phyloP scores from a whole-genome alignment of 2,329 filamentous ascomycete genomes.

The Fusarium sp. region DNA sequence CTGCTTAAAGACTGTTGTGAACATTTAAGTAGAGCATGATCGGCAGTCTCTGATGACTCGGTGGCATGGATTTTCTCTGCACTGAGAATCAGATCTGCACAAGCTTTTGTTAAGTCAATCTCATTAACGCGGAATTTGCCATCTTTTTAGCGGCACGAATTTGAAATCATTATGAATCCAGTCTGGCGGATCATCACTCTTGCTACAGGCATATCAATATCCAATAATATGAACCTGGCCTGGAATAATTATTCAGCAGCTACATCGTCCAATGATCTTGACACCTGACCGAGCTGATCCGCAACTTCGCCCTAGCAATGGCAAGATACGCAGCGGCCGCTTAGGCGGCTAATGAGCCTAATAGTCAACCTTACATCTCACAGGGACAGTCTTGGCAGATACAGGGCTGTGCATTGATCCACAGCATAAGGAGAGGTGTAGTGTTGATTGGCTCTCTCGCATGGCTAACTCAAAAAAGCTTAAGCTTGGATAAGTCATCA shows the following conservation, averaged over 20 bases:
- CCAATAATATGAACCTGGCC: neutral
- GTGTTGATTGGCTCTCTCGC: neutral
- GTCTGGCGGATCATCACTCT: neutral
- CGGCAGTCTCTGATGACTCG: neutral
- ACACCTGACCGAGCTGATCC: neutral
- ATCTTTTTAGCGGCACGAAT: too few species aligned
- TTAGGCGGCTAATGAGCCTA: neutral
- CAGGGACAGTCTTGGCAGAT: neutral
- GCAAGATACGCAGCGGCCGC: neutral
- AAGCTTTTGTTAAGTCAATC: rapidly evolving
- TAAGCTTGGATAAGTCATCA: neutral
- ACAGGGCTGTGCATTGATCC: neutral
- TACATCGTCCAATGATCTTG: neutral
- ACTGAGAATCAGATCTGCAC: neutral
- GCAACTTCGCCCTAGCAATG: neutral
- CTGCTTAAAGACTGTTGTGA: neutral
- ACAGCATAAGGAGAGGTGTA: too few species aligned
- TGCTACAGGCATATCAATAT: neutral
- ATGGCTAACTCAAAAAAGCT: neutral
- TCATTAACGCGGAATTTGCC: neutral
- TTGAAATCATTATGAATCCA: neutral
- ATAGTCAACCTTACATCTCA: neutral
- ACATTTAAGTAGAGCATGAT: neutral
- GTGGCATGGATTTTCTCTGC: neutral
- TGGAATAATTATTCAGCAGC: too few species aligned